phyloP scores from a whole-genome alignment of 2,329 filamentous ascomycete genomes.

The Shiraia sp. region DNA sequence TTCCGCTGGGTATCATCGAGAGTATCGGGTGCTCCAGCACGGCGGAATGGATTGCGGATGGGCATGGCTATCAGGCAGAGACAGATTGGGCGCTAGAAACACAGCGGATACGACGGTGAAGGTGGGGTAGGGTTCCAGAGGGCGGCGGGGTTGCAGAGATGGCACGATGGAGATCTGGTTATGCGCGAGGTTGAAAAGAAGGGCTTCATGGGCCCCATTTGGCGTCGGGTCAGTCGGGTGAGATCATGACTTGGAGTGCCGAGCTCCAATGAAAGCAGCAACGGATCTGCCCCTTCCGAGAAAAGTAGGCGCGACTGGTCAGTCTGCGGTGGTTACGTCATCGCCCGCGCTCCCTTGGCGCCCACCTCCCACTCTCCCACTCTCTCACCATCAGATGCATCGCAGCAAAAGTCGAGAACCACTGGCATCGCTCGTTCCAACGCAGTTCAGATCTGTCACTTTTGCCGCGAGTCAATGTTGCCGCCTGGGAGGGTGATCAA shows the following conservation, averaged over 20 bases:
- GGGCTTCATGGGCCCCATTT: constrained; percentile 2
- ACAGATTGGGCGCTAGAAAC: constrained; percentile 1
- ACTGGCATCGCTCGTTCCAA: no score
- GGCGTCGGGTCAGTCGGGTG: constrained; percentile 15
- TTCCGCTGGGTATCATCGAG: constrained; percentile 38
- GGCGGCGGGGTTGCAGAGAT: constrained; percentile 14
- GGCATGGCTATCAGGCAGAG: constrained; percentile 36
- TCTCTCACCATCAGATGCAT: no score
- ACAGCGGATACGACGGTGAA: constrained; percentile 17
- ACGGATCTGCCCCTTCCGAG: no score
- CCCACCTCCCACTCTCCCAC: no score
- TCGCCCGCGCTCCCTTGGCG: constrained; percentile 6
- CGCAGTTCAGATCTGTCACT: no score
- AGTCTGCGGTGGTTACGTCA: constrained; percentile 8
- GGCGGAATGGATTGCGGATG: constrained; percentile 48
- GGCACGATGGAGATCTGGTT: no score
- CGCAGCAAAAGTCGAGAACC: no score
- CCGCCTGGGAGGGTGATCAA: constrained; percentile 12
- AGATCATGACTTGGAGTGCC: constrained; percentile 22
- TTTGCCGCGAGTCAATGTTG: constrained; percentile 1
- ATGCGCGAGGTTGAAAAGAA: constrained; percentile 9
- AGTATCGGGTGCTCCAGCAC: constrained; percentile 38
- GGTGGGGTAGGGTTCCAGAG: constrained; percentile 19
- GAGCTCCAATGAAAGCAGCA: constrained; percentile 23
- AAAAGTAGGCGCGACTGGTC: constrained; percentile 13